A percentile compares a stretch with the other conserved stretches of the same genome.
Conservation (phyloP, 257 asterid genomes). For the Dorcoceras hygrometricum region DNA sequence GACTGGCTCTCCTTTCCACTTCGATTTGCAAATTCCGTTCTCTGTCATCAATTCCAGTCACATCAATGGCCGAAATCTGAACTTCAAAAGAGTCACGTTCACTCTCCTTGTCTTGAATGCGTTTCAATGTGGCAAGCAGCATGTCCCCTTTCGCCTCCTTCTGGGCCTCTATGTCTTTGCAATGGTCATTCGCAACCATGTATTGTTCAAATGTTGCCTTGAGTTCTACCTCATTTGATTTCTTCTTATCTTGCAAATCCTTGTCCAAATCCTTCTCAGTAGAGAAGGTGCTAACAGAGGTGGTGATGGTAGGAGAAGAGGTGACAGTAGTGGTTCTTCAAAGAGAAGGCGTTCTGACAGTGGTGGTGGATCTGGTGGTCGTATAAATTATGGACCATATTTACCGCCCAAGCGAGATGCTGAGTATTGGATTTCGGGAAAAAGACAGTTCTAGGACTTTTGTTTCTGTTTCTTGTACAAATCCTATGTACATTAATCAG, state of each 20-base stretch:
- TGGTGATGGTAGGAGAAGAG: no score
- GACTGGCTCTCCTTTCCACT: slow-evolving; percentile 62
- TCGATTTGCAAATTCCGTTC: slow-evolving; percentile 67
- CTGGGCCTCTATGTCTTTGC: slow-evolving; percentile 62
- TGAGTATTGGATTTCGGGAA: no score
- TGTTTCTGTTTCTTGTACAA: no score
- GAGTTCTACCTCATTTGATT: slow-evolving; percentile 50
- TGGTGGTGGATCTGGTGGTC: no score
- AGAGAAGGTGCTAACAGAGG: no score
- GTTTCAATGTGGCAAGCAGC: slow-evolving; percentile 50
- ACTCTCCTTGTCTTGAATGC: slow-evolving; percentile 56
- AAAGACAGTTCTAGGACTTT: no score
- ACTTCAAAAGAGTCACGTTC: slow-evolving; percentile 63
- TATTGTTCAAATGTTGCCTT: slow-evolving; percentile 48
- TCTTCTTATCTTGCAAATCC: slow-evolving; percentile 74
- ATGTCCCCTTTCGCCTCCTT: slow-evolving; percentile 59
- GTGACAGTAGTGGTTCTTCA: no score
- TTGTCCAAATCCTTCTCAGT: slow-evolving; percentile 42
- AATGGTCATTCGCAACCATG: slow-evolving; percentile 56
- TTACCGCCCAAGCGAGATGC: no score
- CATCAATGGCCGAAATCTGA: slow-evolving; percentile 52
- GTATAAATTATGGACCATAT: no score
- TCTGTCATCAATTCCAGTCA: slow-evolving; percentile 67
- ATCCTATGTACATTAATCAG: no score
- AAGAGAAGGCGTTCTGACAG: no score